Base-by-base conservation (phyloP, 768 basidiomycete genomes). In the Asterophora parasitica region DNA sequence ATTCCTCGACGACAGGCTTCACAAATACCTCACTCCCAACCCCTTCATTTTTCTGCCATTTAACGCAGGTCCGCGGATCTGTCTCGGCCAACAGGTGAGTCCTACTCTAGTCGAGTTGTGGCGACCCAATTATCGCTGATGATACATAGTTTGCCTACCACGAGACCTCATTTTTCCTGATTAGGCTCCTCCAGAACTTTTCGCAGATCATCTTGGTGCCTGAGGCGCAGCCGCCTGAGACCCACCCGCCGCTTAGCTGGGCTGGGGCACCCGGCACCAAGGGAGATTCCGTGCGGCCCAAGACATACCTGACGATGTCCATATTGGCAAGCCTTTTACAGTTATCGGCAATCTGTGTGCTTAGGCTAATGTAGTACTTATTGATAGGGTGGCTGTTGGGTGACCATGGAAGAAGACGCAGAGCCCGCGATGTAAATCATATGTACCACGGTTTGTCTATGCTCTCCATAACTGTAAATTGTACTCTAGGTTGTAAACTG, bases 1-100 rank as follows among this genome's bases (percentile, higher is more conserved):
- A 12, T 86, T 81, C 69, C 60, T 84, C 37, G 83, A 85, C 47
- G 71, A 73, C 8, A 69, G 83, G 26, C 54, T 79, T 6, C 69
- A 72, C 46, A 75, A 74, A 54, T 79, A 79, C 48, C 65, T 82
- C 15, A 68, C 66, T 0, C 70, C 73, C 1, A 83, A 83, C 50
- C 81, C 82, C 1, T 83, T 77, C 68, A 85, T 87, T 51, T 85
- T 85, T 61, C 63, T 79, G 4, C 82, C 83, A 0, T 85, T 85
- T 66, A 83, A 83, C 49, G 81, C 80, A 0, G 83, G 81, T 1
- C 83, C 82, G 4, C 69, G 83, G 8, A 79, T 82, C 50, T 84
- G 83, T 46, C 69, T 82, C 7, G 83, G 72, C 26, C 71, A 73
- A 56, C 71, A 73, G 61, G 71, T 70, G 26, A 36, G 35, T 41